Evolutionary conservation across 1,139 yeast genomes (phyloP).

Genomic region (Suhomyces anneliseae): DNA sequence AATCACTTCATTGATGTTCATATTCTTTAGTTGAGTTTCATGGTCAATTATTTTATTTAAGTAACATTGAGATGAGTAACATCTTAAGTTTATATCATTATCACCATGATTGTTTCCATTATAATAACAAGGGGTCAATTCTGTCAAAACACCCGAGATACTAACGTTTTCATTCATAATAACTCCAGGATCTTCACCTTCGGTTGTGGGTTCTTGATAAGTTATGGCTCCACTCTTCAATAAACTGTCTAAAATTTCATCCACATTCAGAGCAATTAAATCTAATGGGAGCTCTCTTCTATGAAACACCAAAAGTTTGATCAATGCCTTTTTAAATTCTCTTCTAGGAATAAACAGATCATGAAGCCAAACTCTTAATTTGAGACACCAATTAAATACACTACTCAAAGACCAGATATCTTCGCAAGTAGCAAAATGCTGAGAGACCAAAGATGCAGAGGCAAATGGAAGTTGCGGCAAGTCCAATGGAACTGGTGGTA

Average conservation of each 20-base stretch:
- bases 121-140: constrained; percentile 40
- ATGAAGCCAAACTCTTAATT: constrained; percentile 50
- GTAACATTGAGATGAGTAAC: constrained; percentile 42
- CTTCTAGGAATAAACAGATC: constrained; percentile 49
- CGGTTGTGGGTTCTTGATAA: constrained; percentile 16
- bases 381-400: constrained; percentile 53
- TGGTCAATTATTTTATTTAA: constrained; percentile 40
- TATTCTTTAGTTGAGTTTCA: constrained; percentile 31
- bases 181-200: constrained; percentile 23
- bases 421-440: constrained; percentile 44
- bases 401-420: constrained; percentile 40
- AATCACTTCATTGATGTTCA: constrained; percentile 38
- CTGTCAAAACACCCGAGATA: constrained; percentile 41
- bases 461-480: constrained; percentile 60
- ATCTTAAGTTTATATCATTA: constrained; percentile 23
- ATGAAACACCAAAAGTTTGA: constrained; percentile 51
- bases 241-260: constrained; percentile 50
- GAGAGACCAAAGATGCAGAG: constrained; percentile 48
- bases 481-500: constrained; percentile 55
- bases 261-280: constrained; percentile 57
- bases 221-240: constrained; percentile 47
- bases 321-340: constrained; percentile 54
- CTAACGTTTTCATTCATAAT: constrained; percentile 21
- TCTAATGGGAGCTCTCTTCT: constrained; percentile 54
- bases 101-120: constrained; percentile 26